phyloP scores from a whole-genome alignment of 345 rosid species.

The Laguncularia racemosa region DNA sequence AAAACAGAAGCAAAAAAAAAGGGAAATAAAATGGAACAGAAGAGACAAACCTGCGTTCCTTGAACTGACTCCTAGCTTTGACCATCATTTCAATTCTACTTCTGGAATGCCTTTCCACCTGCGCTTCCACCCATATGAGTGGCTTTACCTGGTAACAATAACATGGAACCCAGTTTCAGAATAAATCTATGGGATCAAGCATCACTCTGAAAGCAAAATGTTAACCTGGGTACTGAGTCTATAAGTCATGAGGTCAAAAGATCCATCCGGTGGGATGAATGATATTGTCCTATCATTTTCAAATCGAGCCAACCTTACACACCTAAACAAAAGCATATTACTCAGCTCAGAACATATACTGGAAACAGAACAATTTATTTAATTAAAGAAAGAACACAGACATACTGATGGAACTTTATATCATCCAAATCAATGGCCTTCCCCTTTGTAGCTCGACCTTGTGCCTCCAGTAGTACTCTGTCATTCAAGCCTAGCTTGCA shows the following conservation, averaged over 20 bases:
- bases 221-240: constrained; percentile 94
- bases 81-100: constrained; percentile 85
- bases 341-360: constrained; percentile 1
- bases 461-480: constrained; percentile 90
- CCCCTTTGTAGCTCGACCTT: constrained; percentile 88
- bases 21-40: neutral
- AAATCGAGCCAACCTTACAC: constrained; percentile 94
- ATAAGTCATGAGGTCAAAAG: constrained; percentile 97
- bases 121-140: constrained; percentile 93
- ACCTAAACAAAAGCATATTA: constrained; percentile 33
- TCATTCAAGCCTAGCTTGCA: constrained; percentile 97
- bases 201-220: constrained; percentile 5
- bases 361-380: neutral
- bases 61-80: constrained; percentile 88
- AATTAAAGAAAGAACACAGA: constrained; percentile 3
- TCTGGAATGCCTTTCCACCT: constrained; percentile 87
- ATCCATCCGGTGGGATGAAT: constrained; percentile 93
- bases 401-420: constrained; percentile 95
- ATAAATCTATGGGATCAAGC: neutral
- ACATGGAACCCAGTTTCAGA: neutral
- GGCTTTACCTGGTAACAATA: constrained; percentile 64
- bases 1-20: constrained; percentile 1
- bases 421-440: constrained; percentile 97
- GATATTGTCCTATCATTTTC: constrained; percentile 96
- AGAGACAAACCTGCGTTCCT: constrained; percentile 71